A percentile compares a stretch with the other conserved stretches of the same genome.
These are phyloP conservation scores for Sclerotinia borealis DNA, from an alignment of 2,329 filamentous ascomycete genomes.

Conservation along the genomic window DNA sequence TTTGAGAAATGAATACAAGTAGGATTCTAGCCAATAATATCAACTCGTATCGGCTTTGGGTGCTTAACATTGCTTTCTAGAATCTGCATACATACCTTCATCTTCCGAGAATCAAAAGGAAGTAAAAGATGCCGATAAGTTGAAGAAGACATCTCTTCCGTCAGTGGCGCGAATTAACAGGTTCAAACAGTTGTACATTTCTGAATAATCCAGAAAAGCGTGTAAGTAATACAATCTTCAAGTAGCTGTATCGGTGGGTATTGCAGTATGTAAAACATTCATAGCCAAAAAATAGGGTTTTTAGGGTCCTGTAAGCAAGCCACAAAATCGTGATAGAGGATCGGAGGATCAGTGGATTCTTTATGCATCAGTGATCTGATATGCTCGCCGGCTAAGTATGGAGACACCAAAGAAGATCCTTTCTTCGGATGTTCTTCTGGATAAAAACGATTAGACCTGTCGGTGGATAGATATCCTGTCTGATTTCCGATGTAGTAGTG, in stretches of 20 bases:
- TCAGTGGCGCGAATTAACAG: neutral
- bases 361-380: conserved; percentile 1
- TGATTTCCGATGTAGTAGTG: neutral
- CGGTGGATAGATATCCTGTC: neutral
- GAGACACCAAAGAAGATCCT: neutral
- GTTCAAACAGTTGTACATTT: neutral
- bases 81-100: neutral
- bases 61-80: neutral
- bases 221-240: neutral
- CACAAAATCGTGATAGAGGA: neutral
- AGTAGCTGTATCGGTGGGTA: neutral
- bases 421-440: neutral
- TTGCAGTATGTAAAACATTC: neutral
- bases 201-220: neutral
- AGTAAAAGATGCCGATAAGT: neutral
- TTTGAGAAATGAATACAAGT: neutral
- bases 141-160: neutral
- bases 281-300: neutral
- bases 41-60: neutral
- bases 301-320: conserved; percentile 1
- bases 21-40: neutral
- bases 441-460: neutral
- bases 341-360: conserved; percentile 3
- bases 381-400: conserved; percentile 7
- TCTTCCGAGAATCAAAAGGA: neutral